Evolutionary conservation across 306 rosid species (phyloP), one percentile per base, ranked within the genome.

Genomic region (Malus fusca): DNA sequence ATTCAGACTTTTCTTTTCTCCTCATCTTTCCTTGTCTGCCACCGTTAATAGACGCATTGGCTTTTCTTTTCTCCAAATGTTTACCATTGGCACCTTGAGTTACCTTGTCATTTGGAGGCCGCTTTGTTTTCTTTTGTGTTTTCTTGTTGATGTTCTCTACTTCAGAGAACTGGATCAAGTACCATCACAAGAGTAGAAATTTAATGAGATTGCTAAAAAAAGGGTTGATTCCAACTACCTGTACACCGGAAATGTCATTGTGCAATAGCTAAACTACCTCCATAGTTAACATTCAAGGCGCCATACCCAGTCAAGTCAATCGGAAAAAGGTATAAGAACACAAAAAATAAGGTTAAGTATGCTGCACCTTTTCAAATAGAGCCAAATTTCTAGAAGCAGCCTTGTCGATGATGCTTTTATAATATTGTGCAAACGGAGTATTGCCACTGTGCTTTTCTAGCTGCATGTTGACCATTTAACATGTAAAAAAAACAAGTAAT

Each of bases 351-450:
- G 77, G 74, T 72, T 23, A 71, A 37, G 69, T 11, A 17, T 82
- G 77, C 48, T 55, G 82, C 81, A 94, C 97, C 98, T 91, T 88
- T 79, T 66, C 75, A 61, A 82, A 79, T 74, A 82, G 65, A 76
- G 84, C 55, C 74, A 68, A 59, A 77, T 84, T 83, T 87, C 97
- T 88, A 26, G 96, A 85, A 59, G 85, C 83, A 77, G 97, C 97
- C 82, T 87, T 92, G 82, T 78, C 84, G 78, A 76, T 82, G 72
- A 90, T 87, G 96, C 93, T 89, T 84, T 88, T 90, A 82, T 90
- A 95, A 79, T 92, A 87, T 68, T 88, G 96, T 22, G 83, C 81
- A 82, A 92, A 95, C 0, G 97, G 84, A 77, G 82, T 69, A 62
- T 69, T 86, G 56, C 87, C 78, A 46, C 44, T 84, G 37, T 81